A percentile compares a stretch with the other conserved stretches of the same genome.
Conservation (phyloP, 768 basidiomycete genomes). For the Termitomyces bulborhizus region DNA sequence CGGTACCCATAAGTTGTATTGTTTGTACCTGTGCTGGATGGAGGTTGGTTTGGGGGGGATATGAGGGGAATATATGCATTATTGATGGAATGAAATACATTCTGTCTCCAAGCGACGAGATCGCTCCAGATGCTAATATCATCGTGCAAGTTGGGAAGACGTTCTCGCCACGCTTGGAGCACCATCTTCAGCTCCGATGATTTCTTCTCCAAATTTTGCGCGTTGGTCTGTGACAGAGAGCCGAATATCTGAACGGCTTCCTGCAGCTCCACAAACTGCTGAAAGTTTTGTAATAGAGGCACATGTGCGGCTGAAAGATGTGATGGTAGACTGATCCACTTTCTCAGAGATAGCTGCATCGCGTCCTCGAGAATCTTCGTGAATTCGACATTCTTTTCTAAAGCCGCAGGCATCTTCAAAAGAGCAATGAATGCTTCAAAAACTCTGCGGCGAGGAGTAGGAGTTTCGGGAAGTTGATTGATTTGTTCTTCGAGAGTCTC, state of each 20-base stretch:
- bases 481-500: conserved; percentile 80
- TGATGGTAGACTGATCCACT: conserved; percentile 88
- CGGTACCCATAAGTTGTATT: conserved; percentile 85
- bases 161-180: conserved; percentile 94
- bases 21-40: conserved; percentile 37
- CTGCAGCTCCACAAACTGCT: conserved; percentile 96
- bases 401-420: conserved; percentile 72
- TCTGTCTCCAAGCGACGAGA: conserved; percentile 98
- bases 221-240: conserved; percentile 79
- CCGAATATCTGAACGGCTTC: conserved; percentile 95
- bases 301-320: conserved; percentile 90
- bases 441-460: conserved; percentile 94
- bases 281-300: conserved; percentile 94
- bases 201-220: conserved; percentile 88
- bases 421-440: conserved; percentile 94
- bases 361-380: conserved; percentile 88
- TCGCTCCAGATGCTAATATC: conserved; percentile 99
- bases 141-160: conserved; percentile 91
- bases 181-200: conserved; percentile 95
- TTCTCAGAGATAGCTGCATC: conserved; percentile 92
- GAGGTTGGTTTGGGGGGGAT: conserved; percentile 43
- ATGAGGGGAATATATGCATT: conserved; percentile 94
- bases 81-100: conserved; percentile 96
- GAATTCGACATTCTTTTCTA: conserved; percentile 87
- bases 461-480: conserved; percentile 71